Conservation (phyloP, 257 asterid species). For the Thymus mandschuricus region DNA sequence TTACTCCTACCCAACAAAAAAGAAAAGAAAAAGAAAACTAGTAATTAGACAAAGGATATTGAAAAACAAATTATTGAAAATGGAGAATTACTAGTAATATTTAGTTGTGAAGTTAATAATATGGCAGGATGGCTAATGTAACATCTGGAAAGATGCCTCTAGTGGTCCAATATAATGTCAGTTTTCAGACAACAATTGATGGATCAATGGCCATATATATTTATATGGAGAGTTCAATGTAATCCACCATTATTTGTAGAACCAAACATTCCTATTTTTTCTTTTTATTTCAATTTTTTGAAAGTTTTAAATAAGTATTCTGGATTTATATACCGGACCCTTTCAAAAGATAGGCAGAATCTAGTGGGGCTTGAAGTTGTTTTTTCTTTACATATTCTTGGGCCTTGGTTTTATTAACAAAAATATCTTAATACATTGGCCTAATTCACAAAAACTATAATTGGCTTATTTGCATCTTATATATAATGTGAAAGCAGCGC, state of each 20-base stretch:
- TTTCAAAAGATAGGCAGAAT: conserved; percentile 21
- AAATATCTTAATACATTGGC: conserved; percentile 44
- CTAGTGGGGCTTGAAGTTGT: conserved; percentile 38
- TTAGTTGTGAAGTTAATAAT: conserved; percentile 25
- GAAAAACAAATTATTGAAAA: no score
- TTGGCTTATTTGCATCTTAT: conserved; percentile 25
- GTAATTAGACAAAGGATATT: no score
- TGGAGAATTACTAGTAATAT: not conserved
- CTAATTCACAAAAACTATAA: conserved; percentile 4
- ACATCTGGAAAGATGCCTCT: conserved; percentile 66
- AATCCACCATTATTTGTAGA: conserved; percentile 30
- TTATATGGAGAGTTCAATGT: conserved; percentile 47
- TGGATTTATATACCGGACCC: conserved; percentile 5
- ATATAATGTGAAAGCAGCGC: not conserved
- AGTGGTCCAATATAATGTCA: conserved; percentile 59
- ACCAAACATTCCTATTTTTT: conserved; percentile 14
- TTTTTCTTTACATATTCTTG: conserved; percentile 35
- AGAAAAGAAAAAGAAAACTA: no score
- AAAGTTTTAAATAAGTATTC: not conserved
- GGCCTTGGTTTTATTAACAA: conserved; percentile 26
- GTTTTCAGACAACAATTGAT: conserved; percentile 60
- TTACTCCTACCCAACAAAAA: not conserved
- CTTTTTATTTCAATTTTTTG: conserved; percentile 2
- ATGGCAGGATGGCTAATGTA: conserved; percentile 36
- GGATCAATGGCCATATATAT: conserved; percentile 46